Evolutionary conservation across 2,329 filamentous ascomycete genomes (phyloP).

Genomic region (Penicillium sp.): DNA sequence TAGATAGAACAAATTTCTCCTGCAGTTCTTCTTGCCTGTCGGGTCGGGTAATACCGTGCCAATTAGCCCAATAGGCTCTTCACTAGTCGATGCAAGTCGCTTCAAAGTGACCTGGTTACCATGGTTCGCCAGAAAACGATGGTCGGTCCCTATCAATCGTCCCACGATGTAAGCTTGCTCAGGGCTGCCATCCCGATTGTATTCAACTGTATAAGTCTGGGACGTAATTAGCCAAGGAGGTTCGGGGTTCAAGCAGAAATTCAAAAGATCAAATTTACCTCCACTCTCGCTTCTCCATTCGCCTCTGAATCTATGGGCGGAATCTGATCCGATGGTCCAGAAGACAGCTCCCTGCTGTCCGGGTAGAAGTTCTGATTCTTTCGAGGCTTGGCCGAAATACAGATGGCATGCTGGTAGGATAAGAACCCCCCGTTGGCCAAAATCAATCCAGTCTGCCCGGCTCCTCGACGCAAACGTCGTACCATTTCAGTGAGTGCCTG

Average conservation of each 20-base stretch:
- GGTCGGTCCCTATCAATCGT: constrained; percentile 45
- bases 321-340: constrained; percentile 39
- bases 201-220: constrained; percentile 62
- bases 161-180: constrained; percentile 53
- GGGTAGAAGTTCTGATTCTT: constrained; percentile 47
- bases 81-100: constrained; percentile 1
- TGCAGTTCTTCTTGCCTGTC: constrained; percentile 1
- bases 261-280: constrained; percentile 39
- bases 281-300: constrained; percentile 52
- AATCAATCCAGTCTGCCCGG: constrained; percentile 53
- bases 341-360: constrained; percentile 45
- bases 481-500: constrained; percentile 56
- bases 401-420: constrained; percentile 64
- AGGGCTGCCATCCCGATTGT: constrained; percentile 51
- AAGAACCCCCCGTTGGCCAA: constrained; percentile 65
- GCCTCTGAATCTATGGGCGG: constrained; percentile 45
- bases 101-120: constrained; percentile 6
- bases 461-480: constrained; percentile 50
- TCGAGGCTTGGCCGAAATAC: constrained; percentile 51
- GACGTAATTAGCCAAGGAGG: background rate
- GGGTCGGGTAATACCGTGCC: constrained; percentile 5
- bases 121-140: constrained; percentile 57
- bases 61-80: constrained; percentile 7
- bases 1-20: constrained; percentile 8
- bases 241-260: constrained; percentile 7